Evolutionary conservation across 2,329 filamentous ascomycete species (phyloP).

Genomic region (Sporothrix inflata): DNA sequence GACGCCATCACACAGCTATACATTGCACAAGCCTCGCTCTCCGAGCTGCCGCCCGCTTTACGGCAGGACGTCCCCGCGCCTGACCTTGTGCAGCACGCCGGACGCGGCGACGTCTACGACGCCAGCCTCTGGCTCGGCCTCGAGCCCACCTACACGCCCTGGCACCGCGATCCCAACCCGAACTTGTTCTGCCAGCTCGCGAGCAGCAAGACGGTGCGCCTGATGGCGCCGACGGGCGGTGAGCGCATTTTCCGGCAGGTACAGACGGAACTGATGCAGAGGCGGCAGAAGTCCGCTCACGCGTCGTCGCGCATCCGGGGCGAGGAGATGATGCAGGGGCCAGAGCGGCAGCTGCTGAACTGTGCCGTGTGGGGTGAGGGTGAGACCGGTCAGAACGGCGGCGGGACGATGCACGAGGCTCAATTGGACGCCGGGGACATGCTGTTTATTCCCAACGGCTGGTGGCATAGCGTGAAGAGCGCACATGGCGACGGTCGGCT

Average conservation of each 20-base stretch:
- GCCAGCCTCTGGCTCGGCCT: constrained; percentile 87
- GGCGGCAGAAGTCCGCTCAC: constrained; percentile 12
- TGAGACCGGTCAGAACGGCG: constrained; percentile 13
- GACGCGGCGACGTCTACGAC: constrained; percentile 79
- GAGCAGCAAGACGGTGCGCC: constrained; percentile 71
- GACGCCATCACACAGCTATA: constrained; percentile 61
- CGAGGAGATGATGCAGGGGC: constrained; percentile 88
- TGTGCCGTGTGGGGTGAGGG: constrained; percentile 66
- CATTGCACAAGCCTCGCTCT: constrained; percentile 78
- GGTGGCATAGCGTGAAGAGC: constrained; percentile 85
- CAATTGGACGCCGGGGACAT: constrained; percentile 67
- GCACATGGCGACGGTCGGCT: constrained; percentile 48
- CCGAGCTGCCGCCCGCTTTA: constrained; percentile 66
- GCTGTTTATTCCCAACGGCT: constrained; percentile 78
- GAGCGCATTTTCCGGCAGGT: constrained; percentile 63
- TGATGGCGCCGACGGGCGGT: constrained; percentile 69
- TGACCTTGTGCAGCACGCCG: constrained; percentile 53
- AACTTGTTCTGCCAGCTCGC: constrained; percentile 88
- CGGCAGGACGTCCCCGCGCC: constrained; percentile 71
- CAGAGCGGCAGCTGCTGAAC: constrained; percentile 68
- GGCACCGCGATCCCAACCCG: constrained; percentile 91
- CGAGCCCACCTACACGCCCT: constrained; percentile 83
- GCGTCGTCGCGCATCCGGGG: constrained; percentile 62
- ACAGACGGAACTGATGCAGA: constrained; percentile 45
- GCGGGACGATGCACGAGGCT: constrained; percentile 52